phyloP scores from a whole-genome alignment of 208 protist genomes.

The Leishmania braziliensis region DNA sequence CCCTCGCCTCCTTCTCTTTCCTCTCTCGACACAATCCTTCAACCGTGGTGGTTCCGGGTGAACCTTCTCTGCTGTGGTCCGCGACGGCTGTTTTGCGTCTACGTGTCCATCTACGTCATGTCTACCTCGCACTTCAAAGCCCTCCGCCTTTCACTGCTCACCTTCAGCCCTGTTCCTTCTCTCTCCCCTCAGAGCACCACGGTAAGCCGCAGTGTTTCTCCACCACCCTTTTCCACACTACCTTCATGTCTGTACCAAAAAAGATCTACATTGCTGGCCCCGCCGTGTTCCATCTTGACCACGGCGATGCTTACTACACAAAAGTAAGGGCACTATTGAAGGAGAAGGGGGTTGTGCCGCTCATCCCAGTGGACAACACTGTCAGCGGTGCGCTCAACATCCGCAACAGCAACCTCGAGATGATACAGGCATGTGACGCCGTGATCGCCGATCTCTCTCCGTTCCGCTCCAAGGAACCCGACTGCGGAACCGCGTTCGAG shows the following conservation, averaged over 20 bases:
- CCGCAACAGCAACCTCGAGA: constrained; percentile 74
- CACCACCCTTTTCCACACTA: background rate
- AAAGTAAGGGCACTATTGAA: constrained; percentile 46
- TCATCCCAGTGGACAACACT: constrained; percentile 67
- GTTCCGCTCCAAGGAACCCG: constrained; percentile 77
- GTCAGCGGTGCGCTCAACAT: constrained; percentile 54
- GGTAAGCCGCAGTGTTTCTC: background rate
- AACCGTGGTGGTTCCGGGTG: background rate
- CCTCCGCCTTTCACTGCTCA: background rate
- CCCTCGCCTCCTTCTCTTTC: background rate
- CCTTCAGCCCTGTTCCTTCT: background rate
- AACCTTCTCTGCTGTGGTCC: background rate
- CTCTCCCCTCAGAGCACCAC: background rate
- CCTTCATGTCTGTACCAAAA: constrained; percentile 25
- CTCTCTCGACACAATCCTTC: background rate
- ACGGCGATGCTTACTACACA: constrained; percentile 61
- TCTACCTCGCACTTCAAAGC: background rate
- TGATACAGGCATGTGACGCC: constrained; percentile 73
- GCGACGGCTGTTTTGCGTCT: background rate
- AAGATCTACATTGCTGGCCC: constrained; percentile 86
- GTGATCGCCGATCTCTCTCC: constrained; percentile 86
- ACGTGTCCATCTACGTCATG: background rate
- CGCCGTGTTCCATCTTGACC: constrained; percentile 70
- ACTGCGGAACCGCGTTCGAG: constrained; percentile 82
- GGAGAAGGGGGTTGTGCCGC: constrained; percentile 41